Evolutionary conservation across 371 early-diverging fungal species (phyloP), one percentile per base, ranked within the genome.

Genomic region (Fennellomyces sp.): DNA sequence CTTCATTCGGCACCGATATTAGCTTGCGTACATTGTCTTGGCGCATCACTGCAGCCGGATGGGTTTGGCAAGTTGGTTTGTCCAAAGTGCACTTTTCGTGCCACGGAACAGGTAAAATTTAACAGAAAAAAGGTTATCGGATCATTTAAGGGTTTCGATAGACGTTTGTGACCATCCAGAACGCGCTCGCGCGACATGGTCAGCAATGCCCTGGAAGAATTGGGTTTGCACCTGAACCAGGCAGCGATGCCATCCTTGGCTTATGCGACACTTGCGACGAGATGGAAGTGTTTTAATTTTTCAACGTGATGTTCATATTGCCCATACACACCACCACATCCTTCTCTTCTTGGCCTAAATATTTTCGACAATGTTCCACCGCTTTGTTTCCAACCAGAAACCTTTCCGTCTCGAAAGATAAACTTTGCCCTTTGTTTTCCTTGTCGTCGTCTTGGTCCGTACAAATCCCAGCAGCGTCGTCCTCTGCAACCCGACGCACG

Each of bases 401-500:
- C 30, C 33, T 51, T 52, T 29, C 38, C 13, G 60, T 60, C 21
- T 60, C 52, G 33, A 60, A 60, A 5, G 29, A 6, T 17, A 33
- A 60, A 1, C 11, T 41, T 26, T 52, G 52, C n/a, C 47, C 57
- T 15, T 57, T 27, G 21, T 57, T 57, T 27, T 45, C 30, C 2
- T 57, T 2, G 2, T 58, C 50, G 36, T 45, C 21, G 5, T 21
- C 45, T 45, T 17, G 45, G 23, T 55, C 55, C 15, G 61, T 61
- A n/a, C 15, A 13, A 5, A 61, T 25, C 2, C 61, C 61, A 2
- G 54, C 61, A 19, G 61, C 61, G 54, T 61, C 61, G 28, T 61
- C 54, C 17, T 25, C 15, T 21, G 38, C 31, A 31, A 31, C 26
- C 17, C 61, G 53, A 11, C 61, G 54, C 3, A 52, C 61, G 31